Evolutionary conservation across 345 rosid species (phyloP).

Genomic region (Eucalyptus shirleyi): DNA sequence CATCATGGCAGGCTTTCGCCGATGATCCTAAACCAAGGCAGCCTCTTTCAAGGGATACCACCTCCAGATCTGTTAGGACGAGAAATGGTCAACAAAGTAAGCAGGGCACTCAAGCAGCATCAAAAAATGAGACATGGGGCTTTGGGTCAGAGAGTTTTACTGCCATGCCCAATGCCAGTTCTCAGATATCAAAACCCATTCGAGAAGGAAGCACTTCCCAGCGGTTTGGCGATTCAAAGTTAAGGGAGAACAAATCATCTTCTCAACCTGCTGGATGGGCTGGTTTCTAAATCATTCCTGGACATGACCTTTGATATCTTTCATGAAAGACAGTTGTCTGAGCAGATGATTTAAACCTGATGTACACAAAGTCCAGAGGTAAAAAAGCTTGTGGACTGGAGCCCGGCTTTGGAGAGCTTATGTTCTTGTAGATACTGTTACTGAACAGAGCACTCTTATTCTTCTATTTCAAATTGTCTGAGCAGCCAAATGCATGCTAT

Average conservation of each 20-base stretch:
- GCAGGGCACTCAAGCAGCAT: conserved; percentile 33
- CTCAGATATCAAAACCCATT: conserved; percentile 13
- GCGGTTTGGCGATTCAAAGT: conserved; percentile 26
- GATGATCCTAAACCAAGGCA: conserved; percentile 36
- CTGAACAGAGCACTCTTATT: background rate
- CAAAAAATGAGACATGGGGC: conserved; percentile 61
- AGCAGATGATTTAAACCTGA: background rate
- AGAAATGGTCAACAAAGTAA: conserved; percentile 27
- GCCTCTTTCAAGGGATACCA: conserved; percentile 20
- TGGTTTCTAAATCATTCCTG: conserved; percentile 43
- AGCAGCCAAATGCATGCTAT: background rate
- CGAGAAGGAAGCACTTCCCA: conserved; percentile 40
- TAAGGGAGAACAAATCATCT: conserved; percentile 31
- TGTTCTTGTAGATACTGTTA: background rate
- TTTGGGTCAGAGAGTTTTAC: conserved; percentile 70
- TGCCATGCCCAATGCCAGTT: conserved; percentile 27
- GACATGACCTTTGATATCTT: background rate
- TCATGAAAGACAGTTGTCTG: background rate
- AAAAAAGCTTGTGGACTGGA: background rate
- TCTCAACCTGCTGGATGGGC: conserved; percentile 97
- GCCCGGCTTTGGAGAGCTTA: background rate
- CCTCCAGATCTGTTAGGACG: conserved; percentile 38
- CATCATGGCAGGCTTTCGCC: conserved; percentile 74
- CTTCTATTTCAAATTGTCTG: background rate
- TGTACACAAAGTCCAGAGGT: background rate